Percentiles rank a stretch among this genome's conserved stretches.
Evolutionary conservation across 225 moss, liverwort and hornwort genomes (phyloP).

Genomic region (Pseudoscleropodium purum): DNA sequence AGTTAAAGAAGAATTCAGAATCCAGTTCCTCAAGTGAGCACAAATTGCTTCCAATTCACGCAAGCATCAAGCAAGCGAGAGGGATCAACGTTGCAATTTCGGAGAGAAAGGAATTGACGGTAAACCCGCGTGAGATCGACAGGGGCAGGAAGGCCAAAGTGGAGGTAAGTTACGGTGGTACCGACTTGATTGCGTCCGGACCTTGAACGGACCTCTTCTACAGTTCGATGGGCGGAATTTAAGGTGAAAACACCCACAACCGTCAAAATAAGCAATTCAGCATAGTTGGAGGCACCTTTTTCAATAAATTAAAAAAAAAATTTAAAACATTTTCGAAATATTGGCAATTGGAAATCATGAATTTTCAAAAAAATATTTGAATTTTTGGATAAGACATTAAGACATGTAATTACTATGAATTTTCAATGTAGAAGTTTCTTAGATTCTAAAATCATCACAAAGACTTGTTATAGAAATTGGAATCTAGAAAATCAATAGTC

Average conservation of each 20-base stretch:
- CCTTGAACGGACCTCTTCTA: not conserved
- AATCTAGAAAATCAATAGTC: not conserved
- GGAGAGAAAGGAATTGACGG: not conserved
- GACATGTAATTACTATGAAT: no score
- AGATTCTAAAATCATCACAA: accelerated
- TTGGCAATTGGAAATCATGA: not conserved
- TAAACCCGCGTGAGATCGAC: not conserved
- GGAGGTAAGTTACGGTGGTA: not conserved
- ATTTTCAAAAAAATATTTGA: not conserved
- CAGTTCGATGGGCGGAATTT: not conserved
- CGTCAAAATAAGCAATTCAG: not conserved
- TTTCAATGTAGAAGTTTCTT: not conserved
- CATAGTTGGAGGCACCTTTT: not conserved
- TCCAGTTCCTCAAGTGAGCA: not conserved
- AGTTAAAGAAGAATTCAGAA: not conserved
- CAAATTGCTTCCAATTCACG: not conserved
- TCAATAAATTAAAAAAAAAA: no score
- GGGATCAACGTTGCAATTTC: not conserved
- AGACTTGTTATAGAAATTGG: not conserved
- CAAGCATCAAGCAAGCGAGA: not conserved
- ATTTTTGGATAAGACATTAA: not conserved
- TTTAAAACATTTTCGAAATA: not conserved
- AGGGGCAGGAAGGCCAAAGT: not conserved
- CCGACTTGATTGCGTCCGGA: not conserved
- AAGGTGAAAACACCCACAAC: not conserved